Evolutionary conservation across 2,329 filamentous ascomycete genomes (phyloP), one percentile per base, ranked within the genome.

Genomic region (Stemphylium beticola): DNA sequence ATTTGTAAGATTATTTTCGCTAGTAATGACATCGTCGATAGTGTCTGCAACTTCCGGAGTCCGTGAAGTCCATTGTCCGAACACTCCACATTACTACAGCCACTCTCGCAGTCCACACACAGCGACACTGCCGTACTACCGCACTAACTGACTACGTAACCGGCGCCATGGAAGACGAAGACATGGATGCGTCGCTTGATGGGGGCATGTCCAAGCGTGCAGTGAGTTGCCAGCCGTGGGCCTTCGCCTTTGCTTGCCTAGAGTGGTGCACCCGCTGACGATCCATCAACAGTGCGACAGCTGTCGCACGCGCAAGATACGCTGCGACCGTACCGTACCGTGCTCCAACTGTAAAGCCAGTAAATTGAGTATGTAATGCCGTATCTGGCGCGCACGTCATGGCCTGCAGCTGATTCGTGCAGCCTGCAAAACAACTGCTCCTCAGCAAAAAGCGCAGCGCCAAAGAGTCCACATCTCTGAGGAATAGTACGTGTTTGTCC

Each of bases 301-400:
- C 9, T 75, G 72, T 45, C 64, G 72, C 39, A 68, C 66, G 11
- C 60, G 72, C 20, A 75, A 75, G 53, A 73, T 74, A 36, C 68
- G 69, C 18, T 74, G 72, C 49, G 72, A 75, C 40, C 60, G 72
- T 58, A 42, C 40, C 8, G 58, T 62, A 2, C 73, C 74, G 31
- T 76, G 74, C 40, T 75, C 74, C 1, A 75, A 74, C 38, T 76
- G 74, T 55, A 67, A 61, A 57, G 71, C 70, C 32, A 72, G 71
- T 62, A 74, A 74, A 51, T 50, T 73, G 38, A 59, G 71, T 74
- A 68, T 43, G 70, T 58, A 9, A 14, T 45, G 15, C n/a, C 32
- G 29, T 15, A 10, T 31, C 32, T 4, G 17, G 26, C 33, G 9
- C 20, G 15, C 17, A 7, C 40, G 8, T n/a, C 12, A 33, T 32